phyloP scores from a whole-genome alignment of 352 stramenopile genomes.

The Phytophthora sansomeana region DNA sequence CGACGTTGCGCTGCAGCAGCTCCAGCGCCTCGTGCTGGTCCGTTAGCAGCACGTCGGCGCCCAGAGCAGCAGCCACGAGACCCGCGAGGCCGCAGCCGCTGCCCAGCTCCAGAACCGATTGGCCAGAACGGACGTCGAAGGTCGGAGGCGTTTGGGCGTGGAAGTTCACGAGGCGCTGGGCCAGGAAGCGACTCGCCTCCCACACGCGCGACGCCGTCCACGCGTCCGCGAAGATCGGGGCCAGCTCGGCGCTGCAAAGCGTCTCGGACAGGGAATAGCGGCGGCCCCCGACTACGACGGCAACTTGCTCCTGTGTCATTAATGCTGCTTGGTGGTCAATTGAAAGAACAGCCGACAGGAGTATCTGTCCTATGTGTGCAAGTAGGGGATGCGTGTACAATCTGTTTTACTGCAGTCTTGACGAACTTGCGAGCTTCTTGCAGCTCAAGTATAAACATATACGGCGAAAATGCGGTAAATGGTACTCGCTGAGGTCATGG shows the following conservation, averaged over 20 bases:
- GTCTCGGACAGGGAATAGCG: conserved; percentile 81
- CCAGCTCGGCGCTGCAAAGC: conserved; percentile 70
- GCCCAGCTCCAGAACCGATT: conserved; percentile 76
- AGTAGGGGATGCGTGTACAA: no score
- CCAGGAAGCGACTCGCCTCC: conserved; percentile 74
- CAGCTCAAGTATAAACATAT: no score
- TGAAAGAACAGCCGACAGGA: no score
- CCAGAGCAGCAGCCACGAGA: conserved; percentile 67
- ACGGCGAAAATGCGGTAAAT: no score
- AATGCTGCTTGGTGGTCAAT: no score
- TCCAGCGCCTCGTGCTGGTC: conserved; percentile 77
- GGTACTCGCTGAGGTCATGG: no score
- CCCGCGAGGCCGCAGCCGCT: conserved; percentile 82
- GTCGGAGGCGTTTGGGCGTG: conserved; percentile 15
- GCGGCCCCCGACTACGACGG: conserved; percentile 51
- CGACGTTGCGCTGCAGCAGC: conserved; percentile 68
- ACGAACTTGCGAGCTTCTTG: no score
- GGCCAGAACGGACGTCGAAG: conserved; percentile 32
- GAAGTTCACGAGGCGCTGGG: conserved; percentile 62
- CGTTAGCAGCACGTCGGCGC: conserved; percentile 74
- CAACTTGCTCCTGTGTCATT: conserved; percentile 52
- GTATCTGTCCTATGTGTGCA: no score
- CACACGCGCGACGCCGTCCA: conserved; percentile 86
- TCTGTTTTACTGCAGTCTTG: no score
- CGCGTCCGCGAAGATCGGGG: conserved; percentile 82